Evolutionary conservation across 2,329 filamentous ascomycete genomes (phyloP), one percentile per base, ranked within the genome.

Genomic region (Capronia coronata): DNA sequence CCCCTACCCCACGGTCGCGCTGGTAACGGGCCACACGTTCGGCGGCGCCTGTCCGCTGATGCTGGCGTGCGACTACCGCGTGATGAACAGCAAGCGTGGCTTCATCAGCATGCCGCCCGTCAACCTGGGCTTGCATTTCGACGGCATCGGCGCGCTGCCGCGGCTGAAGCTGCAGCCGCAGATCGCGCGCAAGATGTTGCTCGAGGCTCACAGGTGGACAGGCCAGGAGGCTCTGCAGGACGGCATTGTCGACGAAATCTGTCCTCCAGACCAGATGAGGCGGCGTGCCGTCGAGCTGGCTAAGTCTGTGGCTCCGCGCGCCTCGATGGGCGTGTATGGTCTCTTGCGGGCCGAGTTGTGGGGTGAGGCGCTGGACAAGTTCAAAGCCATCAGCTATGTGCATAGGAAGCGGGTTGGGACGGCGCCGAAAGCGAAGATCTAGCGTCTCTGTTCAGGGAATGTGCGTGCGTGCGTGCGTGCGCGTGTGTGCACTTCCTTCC

Each of bases 121-220:
- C 0, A 70, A 78, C 47, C 68, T 79, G 1, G 76, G 76, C 3
- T 63, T 79, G 22, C 74, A 78, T 55, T 79, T 79, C 51, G 72
- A 73, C 11, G 76, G 76, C 8, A 78, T 79, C 41, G 76, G 75
- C 2, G 65, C 69, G 2, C 65, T 79, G 5, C 74, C 74, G 1
- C 68, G 75, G 1, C 64, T 77, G 6, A 79, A 79, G 58, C 67
- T 79, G 2, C 67, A 63, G 0, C 73, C 75, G 8, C 67, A 71
- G 39, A 62, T 78, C n/a, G 75, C 75, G 11, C 64, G 75, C 3
- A 77, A 76, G 58, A 78, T 79, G 75, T 61, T 79, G 23, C 66
- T 78, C 2, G 75, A 79, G 59, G 76, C 75, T 14, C 72, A 79
- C 49, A 67, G 63, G 32, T 79, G 74, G 75, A 79, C 76, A 0